Evolutionary conservation across 305 asterid genomes (phyloP), one percentile per base, ranked within the genome.

Genomic region (Rubia peregrina): DNA sequence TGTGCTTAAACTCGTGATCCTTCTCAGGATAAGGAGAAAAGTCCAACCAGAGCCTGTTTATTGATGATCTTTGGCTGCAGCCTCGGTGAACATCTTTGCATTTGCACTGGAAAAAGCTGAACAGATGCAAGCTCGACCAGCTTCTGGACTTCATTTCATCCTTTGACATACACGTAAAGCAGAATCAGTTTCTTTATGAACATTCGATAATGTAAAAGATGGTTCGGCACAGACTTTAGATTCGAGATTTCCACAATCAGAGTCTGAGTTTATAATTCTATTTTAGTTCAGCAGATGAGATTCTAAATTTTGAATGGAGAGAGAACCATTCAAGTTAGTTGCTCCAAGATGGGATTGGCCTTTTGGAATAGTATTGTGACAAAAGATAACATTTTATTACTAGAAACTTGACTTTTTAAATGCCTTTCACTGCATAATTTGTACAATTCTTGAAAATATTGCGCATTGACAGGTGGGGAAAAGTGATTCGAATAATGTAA

Each of bases 31-130:
- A 53, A 79, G 74, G 81, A 83, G 94, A 77, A 82, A 73, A 11
- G 84, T 77, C 60, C 83, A 78, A 40, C 94, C 90, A 7, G 89
- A 84, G 78, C 91, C 96, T 26, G 67, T 89, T 33, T 87, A 86
- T 70, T 69, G 80, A 71, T 80, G 79, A 57, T 82, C 80, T 80
- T 60, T 5, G 51, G 21, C 51, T 26, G 6, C 7, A 26, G 72
- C 17, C 41, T 26, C 48, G 33, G 30, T 5, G 71, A 43, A 12
- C 17, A 57, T 56, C 59, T 43, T 56, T 56, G 64, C 77, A 43
- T 30, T 44, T 43, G 33, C 59, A 8, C 30, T 33, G 14, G 11
- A 12, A 56, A 43, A 57, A 16, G 53, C 41, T 12, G 36, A n/a
- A 24, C 11, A 1, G n/a, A 2, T 9, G 33, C 30, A 49, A 49